A percentile compares a stretch with the other conserved stretches of the same genome.
These are phyloP conservation scores for Blepharisma japonicum DNA, from an alignment of 73 alveolate species.

Conservation along the genomic window DNA sequence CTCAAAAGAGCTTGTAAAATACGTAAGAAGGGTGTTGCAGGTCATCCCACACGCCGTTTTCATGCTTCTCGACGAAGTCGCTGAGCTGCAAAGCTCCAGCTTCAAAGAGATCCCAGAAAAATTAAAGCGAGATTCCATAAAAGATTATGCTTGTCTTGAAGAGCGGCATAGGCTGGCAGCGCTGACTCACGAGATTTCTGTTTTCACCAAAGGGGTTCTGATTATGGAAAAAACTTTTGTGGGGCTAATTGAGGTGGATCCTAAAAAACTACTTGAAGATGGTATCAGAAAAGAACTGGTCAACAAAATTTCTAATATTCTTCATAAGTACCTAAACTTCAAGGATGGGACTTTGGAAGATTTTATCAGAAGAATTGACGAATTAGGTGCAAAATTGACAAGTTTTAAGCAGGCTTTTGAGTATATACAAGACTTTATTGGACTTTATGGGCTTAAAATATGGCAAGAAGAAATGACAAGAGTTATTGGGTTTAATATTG, in stretches of 20 bases:
- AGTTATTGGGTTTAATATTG: conserved; percentile 32
- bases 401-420: background rate
- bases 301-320: too few species aligned
- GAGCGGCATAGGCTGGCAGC: conserved; percentile 46
- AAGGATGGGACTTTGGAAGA: too few species aligned
- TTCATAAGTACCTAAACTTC: too few species aligned
- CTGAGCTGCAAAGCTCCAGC: conserved; percentile 68
- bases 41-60: conserved; percentile 90
- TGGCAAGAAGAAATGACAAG: conserved; percentile 6
- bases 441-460: background rate
- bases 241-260: too few species aligned
- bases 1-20: conserved; percentile 89
- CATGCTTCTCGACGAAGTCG: conserved; percentile 70
- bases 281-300: too few species aligned
- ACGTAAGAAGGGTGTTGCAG: conserved; percentile 90
- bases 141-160: conserved; percentile 88
- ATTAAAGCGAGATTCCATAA: conserved; percentile 76
- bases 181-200: too few species aligned
- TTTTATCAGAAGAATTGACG: too few species aligned
- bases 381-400: too few species aligned
- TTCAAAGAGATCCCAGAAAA: conserved; percentile 88
- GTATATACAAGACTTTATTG: conserved; percentile 44
- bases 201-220: too few species aligned
- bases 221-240: too few species aligned
- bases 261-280: too few species aligned